Base-by-base conservation (phyloP, 352 stramenopile genomes). In the Blastocystis sp. region DNA sequence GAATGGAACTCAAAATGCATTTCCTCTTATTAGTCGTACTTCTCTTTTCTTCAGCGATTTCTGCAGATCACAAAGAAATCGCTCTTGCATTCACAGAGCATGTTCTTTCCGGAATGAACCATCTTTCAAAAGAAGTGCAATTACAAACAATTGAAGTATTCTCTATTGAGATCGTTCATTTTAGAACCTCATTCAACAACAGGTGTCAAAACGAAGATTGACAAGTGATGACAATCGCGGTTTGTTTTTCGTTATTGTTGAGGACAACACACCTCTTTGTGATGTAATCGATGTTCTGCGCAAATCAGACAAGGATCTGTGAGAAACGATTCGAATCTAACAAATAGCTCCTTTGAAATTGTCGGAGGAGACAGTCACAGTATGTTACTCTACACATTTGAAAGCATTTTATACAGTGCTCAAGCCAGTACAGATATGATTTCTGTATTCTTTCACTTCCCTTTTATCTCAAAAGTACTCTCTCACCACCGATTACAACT, bases 21-120 rank as follows among this genome's bases (percentile, higher is more conserved):
- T 53, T 50, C 55, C 34, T 15, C 41, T n/a, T 84, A 23, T 64
- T 68, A 9, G 20, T 68, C 20, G 37, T 68, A 18, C n/a, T 26
- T 26, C 50, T 69, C 56, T 26, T 68, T 68, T 18, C 53, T 84
- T 64, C 66, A 53, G 15, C 54, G 26, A 39, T 29, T 55, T 39
- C n/a, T 53, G 29, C 18, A 66, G 54, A 68, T 26, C 55, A 56
- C 23, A 11, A n/a, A 18, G 11, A 59, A 53, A 69, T 84, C 29
- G 73, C 73, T 7, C 37, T 54, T 54, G 20, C 47, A 20, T 84
- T 84, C 34, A 68, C 54, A 53, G 34, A 50, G 11, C 26, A 84
- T 45, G 26, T 84, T 43, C 73, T 84, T 29, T 84, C 73, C 47
- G 73, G 73, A 50, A 84, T 84, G 34, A 84, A 45, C 39, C 34